These are phyloP conservation scores for Xylaria sp. DNA, from an alignment of 2,329 filamentous ascomycete species.

Conservation along the genomic window DNA sequence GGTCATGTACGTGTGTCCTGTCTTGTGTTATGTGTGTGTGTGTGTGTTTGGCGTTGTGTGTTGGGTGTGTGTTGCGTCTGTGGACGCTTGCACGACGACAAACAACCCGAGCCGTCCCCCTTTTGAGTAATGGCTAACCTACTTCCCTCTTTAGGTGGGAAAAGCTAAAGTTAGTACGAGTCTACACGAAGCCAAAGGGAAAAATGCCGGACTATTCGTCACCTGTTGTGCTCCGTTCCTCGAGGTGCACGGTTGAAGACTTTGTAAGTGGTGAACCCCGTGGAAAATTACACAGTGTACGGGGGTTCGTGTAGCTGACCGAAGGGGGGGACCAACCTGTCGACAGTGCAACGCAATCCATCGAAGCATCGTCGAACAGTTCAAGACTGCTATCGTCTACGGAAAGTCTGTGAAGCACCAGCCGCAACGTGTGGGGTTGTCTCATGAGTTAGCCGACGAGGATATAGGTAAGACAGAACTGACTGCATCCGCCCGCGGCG, in stretches of 20 bases:
- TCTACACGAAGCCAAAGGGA: conserved; percentile 98
- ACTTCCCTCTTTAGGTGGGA: conserved; percentile 61
- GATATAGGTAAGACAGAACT: conserved; percentile 68
- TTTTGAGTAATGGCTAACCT: conserved; percentile 23
- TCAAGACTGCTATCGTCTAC: conserved; percentile 93
- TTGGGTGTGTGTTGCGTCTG: not conserved
- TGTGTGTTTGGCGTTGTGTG: no score
- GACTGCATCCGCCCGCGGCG: conserved; percentile 13
- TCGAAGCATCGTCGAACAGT: conserved; percentile 90
- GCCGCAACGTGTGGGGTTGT: conserved; percentile 87
- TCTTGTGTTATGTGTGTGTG: no score
- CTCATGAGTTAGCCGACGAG: conserved; percentile 89
- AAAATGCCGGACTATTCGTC: conserved; percentile 85
- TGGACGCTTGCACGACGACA: not conserved
- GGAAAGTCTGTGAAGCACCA: conserved; percentile 98
- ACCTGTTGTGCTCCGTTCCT: conserved; percentile 81
- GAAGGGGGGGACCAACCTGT: conserved; percentile 21
- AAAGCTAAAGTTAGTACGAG: conserved; percentile 80
- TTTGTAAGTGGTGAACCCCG: conserved; percentile 63
- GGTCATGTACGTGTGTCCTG: conserved; percentile 59
- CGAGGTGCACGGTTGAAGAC: conserved; percentile 86
- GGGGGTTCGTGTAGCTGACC: conserved; percentile 33
- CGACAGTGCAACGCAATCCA: conserved; percentile 91
- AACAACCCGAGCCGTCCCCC: not conserved
- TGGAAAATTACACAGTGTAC: conserved; percentile 17